These are phyloP conservation scores for Daphne laureola DNA, from an alignment of 441 rosid genomes.

Conservation along the genomic window DNA sequence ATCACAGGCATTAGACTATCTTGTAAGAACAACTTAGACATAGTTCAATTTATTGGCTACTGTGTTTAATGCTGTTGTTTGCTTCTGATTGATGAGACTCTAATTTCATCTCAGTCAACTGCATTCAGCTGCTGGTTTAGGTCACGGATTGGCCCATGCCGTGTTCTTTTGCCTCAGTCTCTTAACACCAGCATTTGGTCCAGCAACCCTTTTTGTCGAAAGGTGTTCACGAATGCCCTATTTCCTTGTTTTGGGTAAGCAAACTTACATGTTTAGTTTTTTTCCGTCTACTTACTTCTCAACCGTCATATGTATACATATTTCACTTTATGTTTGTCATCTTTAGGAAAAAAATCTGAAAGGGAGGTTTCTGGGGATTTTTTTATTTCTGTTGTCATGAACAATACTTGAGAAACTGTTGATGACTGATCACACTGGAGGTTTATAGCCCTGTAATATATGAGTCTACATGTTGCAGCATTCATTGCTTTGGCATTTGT, in stretches of 20 bases:
- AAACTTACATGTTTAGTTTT: slow-evolving; percentile 1
- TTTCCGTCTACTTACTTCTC: not conserved
- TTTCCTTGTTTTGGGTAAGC: slow-evolving; percentile 87
- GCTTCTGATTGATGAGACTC: not conserved
- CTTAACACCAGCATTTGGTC: slow-evolving; percentile 96
- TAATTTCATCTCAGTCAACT: slow-evolving; percentile 24
- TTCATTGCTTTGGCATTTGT: slow-evolving; percentile 84
- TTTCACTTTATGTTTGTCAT: not conserved
- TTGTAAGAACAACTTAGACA: no score
- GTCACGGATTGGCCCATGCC: slow-evolving; percentile 96
- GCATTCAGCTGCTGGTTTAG: slow-evolving; percentile 95
- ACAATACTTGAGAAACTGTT: no score
- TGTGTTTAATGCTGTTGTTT: not conserved
- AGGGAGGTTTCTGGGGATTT: not conserved
- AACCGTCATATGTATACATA: not conserved
- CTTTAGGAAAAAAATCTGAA: not conserved
- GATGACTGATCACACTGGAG: no score
- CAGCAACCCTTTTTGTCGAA: slow-evolving; percentile 76
- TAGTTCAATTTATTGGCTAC: slow-evolving; percentile 4
- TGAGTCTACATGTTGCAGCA: slow-evolving; percentile 39
- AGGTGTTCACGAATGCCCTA: slow-evolving; percentile 75
- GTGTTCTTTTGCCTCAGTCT: slow-evolving; percentile 94
- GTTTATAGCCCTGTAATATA: no score
- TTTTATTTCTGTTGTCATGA: no score
- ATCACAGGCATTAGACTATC: no score